Evolutionary conservation across 225 moss, liverwort and hornwort species (phyloP).

Genomic region (Rhytidiadelphus loreus): DNA sequence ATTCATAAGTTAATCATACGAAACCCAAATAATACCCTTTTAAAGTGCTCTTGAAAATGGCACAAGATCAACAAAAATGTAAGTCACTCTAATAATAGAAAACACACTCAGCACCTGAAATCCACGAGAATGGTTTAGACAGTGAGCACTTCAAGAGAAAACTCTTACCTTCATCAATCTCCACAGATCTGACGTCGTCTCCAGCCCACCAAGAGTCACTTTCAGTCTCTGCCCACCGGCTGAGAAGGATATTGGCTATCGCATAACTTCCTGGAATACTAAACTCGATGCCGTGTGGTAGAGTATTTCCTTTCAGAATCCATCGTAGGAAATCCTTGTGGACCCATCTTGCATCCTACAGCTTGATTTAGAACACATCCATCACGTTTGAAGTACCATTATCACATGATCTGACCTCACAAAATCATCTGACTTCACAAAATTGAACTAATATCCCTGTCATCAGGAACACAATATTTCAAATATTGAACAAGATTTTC

Average conservation of each 20-base stretch:
- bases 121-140: neutral
- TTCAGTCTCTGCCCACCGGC: constrained; percentile 36
- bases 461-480: neutral
- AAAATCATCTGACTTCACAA: neutral
- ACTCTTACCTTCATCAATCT: constrained; percentile 63
- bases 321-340: constrained; percentile 66
- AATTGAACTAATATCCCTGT: neutral
- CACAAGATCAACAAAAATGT: neutral
- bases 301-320: constrained; percentile 38
- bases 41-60: neutral
- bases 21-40: neutral
- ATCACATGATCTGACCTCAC: neutral
- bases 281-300: constrained; percentile 52
- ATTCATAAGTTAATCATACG: neutral
- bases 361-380: neutral
- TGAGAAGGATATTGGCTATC: constrained; percentile 59
- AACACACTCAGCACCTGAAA: neutral
- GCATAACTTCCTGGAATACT: constrained; percentile 67
- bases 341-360: constrained; percentile 88
- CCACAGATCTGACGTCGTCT: constrained; percentile 43
- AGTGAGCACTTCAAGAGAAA: neutral
- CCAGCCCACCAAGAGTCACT: constrained; percentile 33
- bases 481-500: neutral
- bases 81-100: neutral
- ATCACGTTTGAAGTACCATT: neutral